These are phyloP conservation scores for Tricholoma bakamatsutake DNA, from an alignment of 768 basidiomycete genomes.

Conservation along the genomic window DNA sequence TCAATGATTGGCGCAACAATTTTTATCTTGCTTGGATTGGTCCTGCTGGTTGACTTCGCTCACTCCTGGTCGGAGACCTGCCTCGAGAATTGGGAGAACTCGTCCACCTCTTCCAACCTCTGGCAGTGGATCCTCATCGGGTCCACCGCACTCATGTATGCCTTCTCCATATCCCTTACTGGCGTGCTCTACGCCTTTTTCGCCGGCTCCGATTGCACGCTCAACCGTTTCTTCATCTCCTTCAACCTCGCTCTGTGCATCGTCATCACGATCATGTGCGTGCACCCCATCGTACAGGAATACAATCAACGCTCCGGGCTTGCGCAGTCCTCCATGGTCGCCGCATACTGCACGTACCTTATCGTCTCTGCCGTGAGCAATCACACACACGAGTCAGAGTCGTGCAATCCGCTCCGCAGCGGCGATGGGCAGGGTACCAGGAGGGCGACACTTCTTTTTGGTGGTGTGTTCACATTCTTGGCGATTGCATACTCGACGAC, in stretches of 20 bases:
- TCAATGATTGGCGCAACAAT: conserved; percentile 87
- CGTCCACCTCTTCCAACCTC: conserved; percentile 61
- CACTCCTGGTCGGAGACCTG: conserved; percentile 98
- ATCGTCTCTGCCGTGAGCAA: conserved; percentile 92
- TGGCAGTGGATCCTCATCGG: conserved; percentile 97
- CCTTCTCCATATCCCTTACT: conserved; percentile 78
- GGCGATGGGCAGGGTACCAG: conserved; percentile 57
- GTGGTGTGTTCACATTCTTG: conserved; percentile 94
- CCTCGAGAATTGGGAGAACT: conserved; percentile 91
- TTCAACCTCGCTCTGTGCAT: conserved; percentile 83
- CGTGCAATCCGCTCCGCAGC: conserved; percentile 85
- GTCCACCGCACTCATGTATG: conserved; percentile 87
- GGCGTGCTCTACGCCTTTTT: conserved; percentile 91
- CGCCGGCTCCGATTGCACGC: conserved; percentile 75
- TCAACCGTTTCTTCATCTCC: conserved; percentile 97
- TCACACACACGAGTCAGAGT: conserved; percentile 63
- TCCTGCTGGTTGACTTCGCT: conserved; percentile 97
- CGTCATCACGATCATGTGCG: conserved; percentile 72
- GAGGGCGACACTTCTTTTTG: conserved; percentile 83
- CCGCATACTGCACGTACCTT: conserved; percentile 94
- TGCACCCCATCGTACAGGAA: conserved; percentile 86
- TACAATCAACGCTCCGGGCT: conserved; percentile 92
- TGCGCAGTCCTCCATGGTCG: conserved; percentile 96
- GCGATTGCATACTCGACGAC: conserved; percentile 98
- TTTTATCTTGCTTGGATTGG: conserved; percentile 95